Evolutionary conservation across 352 stramenopile species (phyloP).

Genomic region (Globisporangium radiosum): DNA sequence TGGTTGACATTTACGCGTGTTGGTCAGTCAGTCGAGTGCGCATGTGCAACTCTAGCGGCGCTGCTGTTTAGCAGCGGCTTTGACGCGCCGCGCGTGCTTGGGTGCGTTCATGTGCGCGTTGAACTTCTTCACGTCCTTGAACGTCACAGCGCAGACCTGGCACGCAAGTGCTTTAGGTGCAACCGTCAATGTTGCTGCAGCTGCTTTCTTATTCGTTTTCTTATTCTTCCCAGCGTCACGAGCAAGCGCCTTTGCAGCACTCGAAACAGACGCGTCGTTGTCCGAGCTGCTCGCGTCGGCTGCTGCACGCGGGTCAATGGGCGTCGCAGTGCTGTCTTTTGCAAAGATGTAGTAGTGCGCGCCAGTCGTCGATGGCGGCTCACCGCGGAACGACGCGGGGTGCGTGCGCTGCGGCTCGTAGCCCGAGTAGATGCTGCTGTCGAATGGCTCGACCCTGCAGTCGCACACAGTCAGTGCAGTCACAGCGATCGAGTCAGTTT

Average conservation of each 20-base stretch:
- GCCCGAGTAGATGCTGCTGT: slow-evolving; percentile 58
- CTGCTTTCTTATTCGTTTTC: slow-evolving; percentile 5
- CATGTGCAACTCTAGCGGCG: neutral
- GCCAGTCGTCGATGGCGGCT: slow-evolving; percentile 62
- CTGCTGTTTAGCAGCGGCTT: slow-evolving; percentile 42
- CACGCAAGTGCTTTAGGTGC: slow-evolving; percentile 26
- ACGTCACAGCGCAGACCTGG: slow-evolving; percentile 45
- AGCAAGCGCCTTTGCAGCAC: no score
- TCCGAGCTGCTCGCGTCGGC: neutral
- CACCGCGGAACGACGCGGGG: slow-evolving; percentile 62
- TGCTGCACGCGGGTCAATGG: slow-evolving; percentile 21
- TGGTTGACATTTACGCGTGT: no score
- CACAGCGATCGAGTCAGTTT: no score
- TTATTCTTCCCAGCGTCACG: neutral
- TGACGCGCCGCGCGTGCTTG: slow-evolving; percentile 73
- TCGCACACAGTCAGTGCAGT: neutral
- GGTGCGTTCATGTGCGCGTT: slow-evolving; percentile 85
- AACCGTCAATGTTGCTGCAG: neutral
- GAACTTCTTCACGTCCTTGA: slow-evolving; percentile 73
- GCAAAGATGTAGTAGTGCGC: slow-evolving; percentile 67
- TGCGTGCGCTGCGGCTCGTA: slow-evolving; percentile 77
- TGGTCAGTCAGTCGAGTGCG: no score
- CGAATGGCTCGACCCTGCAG: slow-evolving; percentile 51
- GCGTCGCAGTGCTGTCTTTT: slow-evolving; percentile 26
- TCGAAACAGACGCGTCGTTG: neutral